Evolutionary conservation across 2,329 filamentous ascomycete genomes (phyloP), one percentile per base, ranked within the genome.

Genomic region (Sordariomycetes sp.): DNA sequence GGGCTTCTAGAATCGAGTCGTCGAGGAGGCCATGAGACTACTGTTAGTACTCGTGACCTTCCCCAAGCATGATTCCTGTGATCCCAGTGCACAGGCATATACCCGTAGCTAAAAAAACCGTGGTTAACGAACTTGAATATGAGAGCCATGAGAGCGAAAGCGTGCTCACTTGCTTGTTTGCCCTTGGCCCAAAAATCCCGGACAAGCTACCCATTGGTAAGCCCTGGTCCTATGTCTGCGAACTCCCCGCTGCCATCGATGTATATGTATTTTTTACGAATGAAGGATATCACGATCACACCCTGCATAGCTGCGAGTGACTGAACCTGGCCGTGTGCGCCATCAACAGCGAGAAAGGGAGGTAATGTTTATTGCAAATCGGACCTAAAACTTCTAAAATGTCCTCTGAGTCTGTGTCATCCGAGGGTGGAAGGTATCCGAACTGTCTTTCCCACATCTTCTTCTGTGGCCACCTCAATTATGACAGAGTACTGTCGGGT

Each of bases 1-100:
- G 67, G 64, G 67, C 72, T 56, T 74, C 67, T 3, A 80, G 64
- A 0, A 73, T 70, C 58, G 79, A 73, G 60, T 80, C 77, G 1
- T 75, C 76, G 3, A 63, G 76, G 3, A 80, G 64, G 1, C 77
- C 77, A 28, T 52, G 10, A 6, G 10, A 15, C 2, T 12, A 22
- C 50, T 28, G 22, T 12, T 28, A 2, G 50, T 28, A 28, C 24
- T 24, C 50, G 24, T 28, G 25, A 5, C 50, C 50, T 13, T 24
- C 50, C 12, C 50, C 50, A 15, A 52, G 50, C 24, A 32, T 52
- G 24, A 52, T 48, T 20, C 42, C 42, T 10, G 20, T 48, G 42
- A 48, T n/a, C 3, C 42, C 42, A 48, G 42, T 20, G n/a, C 42
- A 48, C 17, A 48, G 42, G 10, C 42, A 48, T 20, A 48, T 48